Conservation (phyloP, 768 basidiomycete species). For the Termitomyces sp. region DNA sequence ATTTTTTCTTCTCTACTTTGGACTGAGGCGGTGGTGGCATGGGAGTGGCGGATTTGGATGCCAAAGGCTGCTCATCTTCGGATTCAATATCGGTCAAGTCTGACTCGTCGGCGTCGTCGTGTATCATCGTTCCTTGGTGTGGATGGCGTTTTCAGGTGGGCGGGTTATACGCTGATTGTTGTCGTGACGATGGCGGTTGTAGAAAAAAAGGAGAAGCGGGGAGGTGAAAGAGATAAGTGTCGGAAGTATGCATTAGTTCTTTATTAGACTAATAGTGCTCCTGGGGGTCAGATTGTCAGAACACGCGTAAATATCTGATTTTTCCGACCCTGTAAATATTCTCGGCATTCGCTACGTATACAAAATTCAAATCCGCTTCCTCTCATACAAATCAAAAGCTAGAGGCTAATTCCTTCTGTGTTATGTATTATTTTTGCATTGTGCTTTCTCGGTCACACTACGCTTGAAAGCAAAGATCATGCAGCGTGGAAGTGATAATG, state of each 20-base stretch:
- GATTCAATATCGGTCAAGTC: slow-evolving; percentile 46
- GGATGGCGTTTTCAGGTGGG: background rate
- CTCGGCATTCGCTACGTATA: no score
- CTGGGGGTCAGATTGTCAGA: background rate
- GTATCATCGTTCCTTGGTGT: slow-evolving; percentile 1
- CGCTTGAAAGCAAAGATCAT: background rate
- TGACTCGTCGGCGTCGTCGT: slow-evolving; percentile 27
- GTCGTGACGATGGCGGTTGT: background rate
- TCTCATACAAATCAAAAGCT: background rate
- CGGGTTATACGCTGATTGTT: background rate
- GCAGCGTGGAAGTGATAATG: background rate
- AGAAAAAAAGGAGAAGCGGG: background rate
- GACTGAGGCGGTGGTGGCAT: background rate
- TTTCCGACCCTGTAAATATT: background rate
- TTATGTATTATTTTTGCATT: background rate
- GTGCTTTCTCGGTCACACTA: background rate
- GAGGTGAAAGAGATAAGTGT: background rate
- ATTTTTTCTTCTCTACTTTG: slow-evolving; percentile 13
- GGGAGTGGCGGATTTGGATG: slow-evolving; percentile 16
- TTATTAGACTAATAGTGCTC: background rate
- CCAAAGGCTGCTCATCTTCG: slow-evolving; percentile 29
- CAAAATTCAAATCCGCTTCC: background rate
- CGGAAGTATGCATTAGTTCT: background rate
- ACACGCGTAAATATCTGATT: background rate
- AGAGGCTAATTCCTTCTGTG: background rate